Base-by-base conservation (phyloP, 1,284 basidiomycete genomes). In the Exobasidium rhododendri region DNA sequence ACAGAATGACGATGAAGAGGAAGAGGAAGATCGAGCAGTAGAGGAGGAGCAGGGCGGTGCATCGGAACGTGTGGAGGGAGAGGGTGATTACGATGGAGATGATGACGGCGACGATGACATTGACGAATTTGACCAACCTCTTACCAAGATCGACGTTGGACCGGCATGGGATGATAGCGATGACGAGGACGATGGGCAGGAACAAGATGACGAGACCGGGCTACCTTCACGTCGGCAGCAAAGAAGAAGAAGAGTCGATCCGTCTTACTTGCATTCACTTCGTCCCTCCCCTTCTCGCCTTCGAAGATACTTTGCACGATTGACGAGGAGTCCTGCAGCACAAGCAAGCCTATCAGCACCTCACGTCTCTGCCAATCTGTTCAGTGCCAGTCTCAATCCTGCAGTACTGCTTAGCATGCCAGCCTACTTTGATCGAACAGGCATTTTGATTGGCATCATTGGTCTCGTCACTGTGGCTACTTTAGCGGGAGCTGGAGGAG, bases 371-470 rank as follows among this genome's bases (percentile, higher is more conserved):
- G 65, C 71, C 59, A 78, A 78, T 46, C 60, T 78, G 30, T 76
- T 77, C 50, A 68, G 74, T 5, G 72, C 75, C 1, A 71, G 69
- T 22, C 62, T 77, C 5, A 74, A 77, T 56, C 75, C 77, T 0
- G 74, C 70, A 6, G 75, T 77, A 11, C 65, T 78, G 57, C 70
- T 78, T 13, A 70, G 69, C 22, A 74, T 75, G 72, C 77, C 77
- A 2, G 68, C 70, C 26, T 78, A 72, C 65, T 77, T 77, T 67
- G 62, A 63, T 26, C 64, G 70, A 14, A 70, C 75, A 3, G 76
- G 70, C 3, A 60, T 70, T 0, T 11, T 62, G 28, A 50, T 69
- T 2, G 75, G 75, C 0, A 66, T 71, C 4, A 54, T 70, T 4
- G 73, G 66, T 2, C 59, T 76, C 2, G 59, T 70, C 2, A 59